Evolutionary conservation across 768 basidiomycete genomes (phyloP).

Genomic region (Auricularia sp.): DNA sequence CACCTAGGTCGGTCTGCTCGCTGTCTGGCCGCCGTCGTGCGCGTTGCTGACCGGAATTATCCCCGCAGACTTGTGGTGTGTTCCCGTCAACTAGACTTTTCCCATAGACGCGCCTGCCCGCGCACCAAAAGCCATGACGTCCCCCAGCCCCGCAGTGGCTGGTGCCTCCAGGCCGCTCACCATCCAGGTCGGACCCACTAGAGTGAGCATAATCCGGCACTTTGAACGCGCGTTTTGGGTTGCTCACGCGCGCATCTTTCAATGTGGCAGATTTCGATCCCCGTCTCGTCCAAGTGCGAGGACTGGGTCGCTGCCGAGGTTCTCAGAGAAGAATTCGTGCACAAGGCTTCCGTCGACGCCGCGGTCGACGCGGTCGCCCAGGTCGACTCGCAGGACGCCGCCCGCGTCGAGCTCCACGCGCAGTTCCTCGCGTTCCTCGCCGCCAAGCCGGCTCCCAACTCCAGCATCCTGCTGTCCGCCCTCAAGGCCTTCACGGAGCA

Average conservation of each 20-base stretch:
- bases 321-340: slow-evolving; percentile 77
- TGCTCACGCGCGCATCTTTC: background rate
- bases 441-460: slow-evolving; percentile 45
- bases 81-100: background rate
- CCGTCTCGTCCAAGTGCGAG: slow-evolving; percentile 68
- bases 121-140: background rate
- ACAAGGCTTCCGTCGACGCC: slow-evolving; percentile 50
- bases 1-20: background rate
- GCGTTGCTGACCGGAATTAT: background rate
- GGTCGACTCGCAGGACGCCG: slow-evolving; percentile 47
- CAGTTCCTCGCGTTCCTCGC: slow-evolving; percentile 75
- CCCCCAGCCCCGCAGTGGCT: background rate
- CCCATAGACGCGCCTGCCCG: background rate
- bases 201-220: slow-evolving; percentile 14
- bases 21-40: background rate
- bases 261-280: slow-evolving; percentile 60
- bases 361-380: slow-evolving; percentile 42
- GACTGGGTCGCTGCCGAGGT: slow-evolving; percentile 92
- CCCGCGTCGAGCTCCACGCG: slow-evolving; percentile 67
- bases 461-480: slow-evolving; percentile 59
- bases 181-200: slow-evolving; percentile 21
- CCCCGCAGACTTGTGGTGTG: background rate
- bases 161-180: slow-evolving; percentile 20
- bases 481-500: slow-evolving; percentile 69
- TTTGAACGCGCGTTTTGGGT: background rate